A percentile compares a stretch with the other conserved stretches of the same genome.
Conservation (phyloP, 139 green algal genomes). For the Pleodorina starrii region DNA sequence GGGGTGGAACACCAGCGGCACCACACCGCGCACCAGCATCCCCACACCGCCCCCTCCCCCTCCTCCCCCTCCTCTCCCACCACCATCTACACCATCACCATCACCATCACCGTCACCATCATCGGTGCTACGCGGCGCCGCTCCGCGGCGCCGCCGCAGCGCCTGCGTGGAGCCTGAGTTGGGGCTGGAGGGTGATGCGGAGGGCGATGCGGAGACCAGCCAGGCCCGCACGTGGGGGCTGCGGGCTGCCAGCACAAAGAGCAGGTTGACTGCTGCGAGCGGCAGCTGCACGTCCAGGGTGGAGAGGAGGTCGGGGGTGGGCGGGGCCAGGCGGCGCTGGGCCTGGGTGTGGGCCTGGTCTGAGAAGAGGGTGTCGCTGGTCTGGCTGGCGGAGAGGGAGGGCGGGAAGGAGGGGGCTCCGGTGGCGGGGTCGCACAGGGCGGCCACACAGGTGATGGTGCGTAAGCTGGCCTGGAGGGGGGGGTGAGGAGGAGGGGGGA, state of each 20-base stretch:
- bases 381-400: constrained; percentile 13
- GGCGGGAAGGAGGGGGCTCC: no score
- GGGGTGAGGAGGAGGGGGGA: not conserved
- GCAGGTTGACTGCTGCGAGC: constrained; percentile 57
- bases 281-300: constrained; percentile 63
- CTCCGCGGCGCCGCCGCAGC: no score
- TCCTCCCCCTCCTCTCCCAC: not conserved
- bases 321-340: not conserved
- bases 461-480: not conserved
- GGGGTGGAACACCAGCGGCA: constrained; percentile 60
- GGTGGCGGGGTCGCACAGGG: constrained; percentile 1
- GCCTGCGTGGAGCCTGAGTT: no score
- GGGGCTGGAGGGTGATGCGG: no score
- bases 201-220: constrained; percentile 37
- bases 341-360: no score
- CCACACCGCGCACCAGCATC: constrained; percentile 39
- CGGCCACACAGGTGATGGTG: constrained; percentile 2
- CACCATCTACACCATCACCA: not conserved
- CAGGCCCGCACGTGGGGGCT: constrained; percentile 47
- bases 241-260: constrained; percentile 45
- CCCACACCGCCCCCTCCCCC: not conserved
- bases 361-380: not conserved
- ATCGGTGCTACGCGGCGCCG: no score
- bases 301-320: constrained; percentile 31
- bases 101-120: not conserved